These are phyloP conservation scores for Cetraspora pellucida DNA, from an alignment of 192 early-diverging fungal species.

Conservation along the genomic window DNA sequence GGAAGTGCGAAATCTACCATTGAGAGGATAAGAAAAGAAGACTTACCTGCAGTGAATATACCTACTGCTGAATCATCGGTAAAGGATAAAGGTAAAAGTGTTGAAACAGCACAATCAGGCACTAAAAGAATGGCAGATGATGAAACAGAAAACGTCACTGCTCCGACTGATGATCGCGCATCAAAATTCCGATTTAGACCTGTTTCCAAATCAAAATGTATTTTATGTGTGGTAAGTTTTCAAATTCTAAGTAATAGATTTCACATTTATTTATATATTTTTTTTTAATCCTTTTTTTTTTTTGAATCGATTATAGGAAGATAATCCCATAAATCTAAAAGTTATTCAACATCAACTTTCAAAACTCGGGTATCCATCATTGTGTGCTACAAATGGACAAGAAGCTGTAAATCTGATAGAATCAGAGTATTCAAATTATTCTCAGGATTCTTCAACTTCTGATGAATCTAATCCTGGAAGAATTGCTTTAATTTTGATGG, in stretches of 20 bases:
- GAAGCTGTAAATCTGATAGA: conserved; percentile 48
- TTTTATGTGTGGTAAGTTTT: conserved; percentile 21
- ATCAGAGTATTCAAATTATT: not conserved
- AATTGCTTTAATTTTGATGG: conserved; percentile 52
- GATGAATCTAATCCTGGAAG: conserved; percentile 16
- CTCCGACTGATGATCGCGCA: not conserved
- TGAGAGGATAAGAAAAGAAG: too few relatives aligned
- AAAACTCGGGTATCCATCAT: conserved; percentile 52
- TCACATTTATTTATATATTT: too few relatives aligned
- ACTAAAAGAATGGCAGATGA: not conserved
- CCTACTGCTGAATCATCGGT: not conserved
- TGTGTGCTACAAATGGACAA: conserved; percentile 57
- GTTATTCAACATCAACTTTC: conserved; percentile 59
- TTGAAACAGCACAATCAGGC: not conserved
- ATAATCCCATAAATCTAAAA: conserved; percentile 32
- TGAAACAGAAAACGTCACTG: not conserved
- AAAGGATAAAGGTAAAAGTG: not conserved
- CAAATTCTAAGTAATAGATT: not conserved
- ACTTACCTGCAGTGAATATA: too few relatives aligned
- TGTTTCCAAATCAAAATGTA: conserved; percentile 4
- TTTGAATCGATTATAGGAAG: conserved; percentile 36
- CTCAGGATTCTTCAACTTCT: not conserved
- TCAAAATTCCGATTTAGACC: not conserved
- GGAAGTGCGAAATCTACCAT: too few relatives aligned
- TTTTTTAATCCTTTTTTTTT: conserved; percentile 35